Evolutionary conservation across 345 rosid genomes (phyloP).

Genomic region (Euphorbia lathyris): DNA sequence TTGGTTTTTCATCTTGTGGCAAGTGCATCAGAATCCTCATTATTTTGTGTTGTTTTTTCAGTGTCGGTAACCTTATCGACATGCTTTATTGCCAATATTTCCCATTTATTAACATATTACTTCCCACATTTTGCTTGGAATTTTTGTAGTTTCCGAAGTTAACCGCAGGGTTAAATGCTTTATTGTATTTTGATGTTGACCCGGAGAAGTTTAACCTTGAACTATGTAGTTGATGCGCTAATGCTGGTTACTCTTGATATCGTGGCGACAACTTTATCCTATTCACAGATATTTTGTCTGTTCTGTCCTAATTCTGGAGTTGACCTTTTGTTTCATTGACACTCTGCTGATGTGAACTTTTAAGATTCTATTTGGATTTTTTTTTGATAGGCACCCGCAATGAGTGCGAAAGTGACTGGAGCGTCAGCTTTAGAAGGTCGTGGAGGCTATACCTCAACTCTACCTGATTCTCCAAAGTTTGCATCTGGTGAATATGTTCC

Average conservation of each 20-base stretch:
- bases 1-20: not conserved
- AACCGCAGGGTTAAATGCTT: not conserved
- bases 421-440: conserved; percentile 64
- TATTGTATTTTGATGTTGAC: not conserved
- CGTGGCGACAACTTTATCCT: not conserved
- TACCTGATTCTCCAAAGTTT: conserved; percentile 77
- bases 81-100: not conserved
- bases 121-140: not conserved
- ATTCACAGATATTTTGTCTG: not conserved
- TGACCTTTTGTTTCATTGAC: no score
- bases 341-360: not conserved
- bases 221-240: no score
- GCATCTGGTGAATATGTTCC: conserved; percentile 61
- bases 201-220: not conserved
- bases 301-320: no score
- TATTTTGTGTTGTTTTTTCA: not conserved
- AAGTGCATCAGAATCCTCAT: not conserved
- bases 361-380: conserved; percentile 4
- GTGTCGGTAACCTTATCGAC: not conserved
- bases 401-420: conserved; percentile 48
- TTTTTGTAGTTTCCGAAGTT: not conserved
- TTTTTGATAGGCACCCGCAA: conserved; percentile 39
- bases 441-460: conserved; percentile 56
- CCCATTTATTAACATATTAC: not conserved
- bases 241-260: no score